Evolutionary conservation across 2,329 filamentous ascomycete species (phyloP).

Genomic region (Sporothrix sp.): DNA sequence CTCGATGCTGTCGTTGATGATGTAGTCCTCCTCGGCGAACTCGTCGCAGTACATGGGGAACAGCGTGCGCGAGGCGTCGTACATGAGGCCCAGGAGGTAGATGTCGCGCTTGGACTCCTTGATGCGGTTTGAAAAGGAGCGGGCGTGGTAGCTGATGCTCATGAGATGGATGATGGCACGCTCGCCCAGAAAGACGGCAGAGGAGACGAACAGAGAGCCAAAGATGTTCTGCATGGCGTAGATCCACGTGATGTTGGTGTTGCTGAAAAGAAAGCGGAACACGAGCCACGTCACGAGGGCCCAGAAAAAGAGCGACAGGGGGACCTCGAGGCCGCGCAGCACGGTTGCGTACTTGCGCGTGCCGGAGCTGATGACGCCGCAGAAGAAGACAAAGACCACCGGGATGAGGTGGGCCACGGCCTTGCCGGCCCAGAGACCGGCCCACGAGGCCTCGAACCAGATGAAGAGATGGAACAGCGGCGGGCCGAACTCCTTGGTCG

Average conservation of each 20-base stretch:
- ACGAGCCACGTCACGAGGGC: slow-evolving; percentile 52
- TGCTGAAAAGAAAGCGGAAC: slow-evolving; percentile 45
- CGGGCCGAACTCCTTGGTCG: slow-evolving; percentile 29
- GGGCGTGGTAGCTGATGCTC: slow-evolving; percentile 75
- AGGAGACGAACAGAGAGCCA: slow-evolving; percentile 56
- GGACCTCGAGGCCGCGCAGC: slow-evolving; percentile 53
- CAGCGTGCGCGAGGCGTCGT: slow-evolving; percentile 77
- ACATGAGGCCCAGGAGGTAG: slow-evolving; percentile 70
- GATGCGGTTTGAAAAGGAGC: slow-evolving; percentile 74
- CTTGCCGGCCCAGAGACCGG: slow-evolving; percentile 58
- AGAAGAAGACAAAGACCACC: slow-evolving; percentile 56
- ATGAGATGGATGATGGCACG: slow-evolving; percentile 74
- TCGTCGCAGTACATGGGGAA: slow-evolving; percentile 91
- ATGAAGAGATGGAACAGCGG: slow-evolving; percentile 53
- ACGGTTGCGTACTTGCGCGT: slow-evolving; percentile 62
- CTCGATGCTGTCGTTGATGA: slow-evolving; percentile 78
- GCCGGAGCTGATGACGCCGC: slow-evolving; percentile 58
- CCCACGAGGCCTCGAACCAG: slow-evolving; percentile 61
- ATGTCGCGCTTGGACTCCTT: slow-evolving; percentile 84
- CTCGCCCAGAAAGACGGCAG: slow-evolving; percentile 63
- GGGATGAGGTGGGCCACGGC: slow-evolving; percentile 52
- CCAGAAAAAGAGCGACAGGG: slow-evolving; percentile 61
- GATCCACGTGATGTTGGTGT: slow-evolving; percentile 40
- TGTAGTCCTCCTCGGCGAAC: slow-evolving; percentile 83
- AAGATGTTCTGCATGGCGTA: slow-evolving; percentile 54